Base-by-base conservation (phyloP, 2,329 filamentous ascomycete genomes). In the Calonectria ilicicola region DNA sequence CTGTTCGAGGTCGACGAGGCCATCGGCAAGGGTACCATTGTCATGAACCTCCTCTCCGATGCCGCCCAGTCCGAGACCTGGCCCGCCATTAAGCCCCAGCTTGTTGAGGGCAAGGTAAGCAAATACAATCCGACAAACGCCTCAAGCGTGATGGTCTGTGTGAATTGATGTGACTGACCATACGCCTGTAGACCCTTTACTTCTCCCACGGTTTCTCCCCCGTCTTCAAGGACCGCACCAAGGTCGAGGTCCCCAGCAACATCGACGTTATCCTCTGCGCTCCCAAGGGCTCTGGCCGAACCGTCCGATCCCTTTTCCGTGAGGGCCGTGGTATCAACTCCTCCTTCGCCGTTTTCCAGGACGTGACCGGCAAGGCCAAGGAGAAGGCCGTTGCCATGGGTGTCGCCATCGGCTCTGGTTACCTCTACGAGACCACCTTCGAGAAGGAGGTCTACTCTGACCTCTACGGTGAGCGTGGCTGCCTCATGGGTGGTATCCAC, bases 371-470 rank as follows among this genome's bases (percentile, higher is more conserved):
- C 87, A 94, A 98, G 89, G 97, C 97, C 83, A 92, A 98, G 91
- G 97, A 99, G 92, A 98, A 96, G 92, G 97, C 97, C 82, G 89
- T 98, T 82, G 97, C 97, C 80, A 93, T 99, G 82, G 97, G 97
- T 89, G 96, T 98, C 77, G 97, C 96, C 84, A 94, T 99, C 85
- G 97, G 96, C 86, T 95, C 93, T 83, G 97, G 97, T 84, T 99
- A 99, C 92, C 94, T 99, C 81, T 99, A 99, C 93, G 94, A 98
- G 94, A 99, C 97, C 85, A 99, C 97, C 85, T 99, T 99, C 84
- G 94, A 99, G 92, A 99, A 99, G 94, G 97, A 99, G 91, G 97
- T 99, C 85, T 98, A 98, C 94, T 98, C 95, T 76, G 97, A 98
- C 89, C 93, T 99, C 80, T 99, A 99, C 91, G 97, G 97, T 87